phyloP scores from a whole-genome alignment of 2,329 filamentous ascomycete genomes.

The Penicillium brevicompactum region DNA sequence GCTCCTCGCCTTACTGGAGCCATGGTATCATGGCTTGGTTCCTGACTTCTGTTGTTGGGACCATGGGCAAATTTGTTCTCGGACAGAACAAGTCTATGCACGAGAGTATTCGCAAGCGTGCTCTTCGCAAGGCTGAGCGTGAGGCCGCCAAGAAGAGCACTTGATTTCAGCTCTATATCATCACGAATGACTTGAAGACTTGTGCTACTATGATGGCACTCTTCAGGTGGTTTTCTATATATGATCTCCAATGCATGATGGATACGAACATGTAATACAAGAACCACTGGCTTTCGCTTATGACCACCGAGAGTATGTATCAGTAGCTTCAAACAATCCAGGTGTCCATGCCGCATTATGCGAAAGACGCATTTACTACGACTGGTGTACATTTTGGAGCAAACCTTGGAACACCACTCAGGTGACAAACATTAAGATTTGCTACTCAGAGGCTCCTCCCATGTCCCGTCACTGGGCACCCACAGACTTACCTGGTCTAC shows the following conservation, averaged over 20 bases:
- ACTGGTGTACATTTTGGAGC: too few species aligned
- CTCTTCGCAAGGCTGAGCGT: constrained; percentile 79
- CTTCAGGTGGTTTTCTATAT: not conserved
- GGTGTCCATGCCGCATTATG: too few species aligned
- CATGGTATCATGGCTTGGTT: constrained; percentile 88
- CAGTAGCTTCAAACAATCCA: too few species aligned
- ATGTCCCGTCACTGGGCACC: too few species aligned
- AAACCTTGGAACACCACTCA: too few species aligned
- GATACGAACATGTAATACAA: not conserved
- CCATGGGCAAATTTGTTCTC: constrained; percentile 60
- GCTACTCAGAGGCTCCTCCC: too few species aligned
- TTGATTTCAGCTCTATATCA: constrained; percentile 16
- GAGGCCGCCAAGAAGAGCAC: constrained; percentile 63
- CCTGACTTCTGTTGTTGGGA: constrained; percentile 63
- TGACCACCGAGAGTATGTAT: too few species aligned
- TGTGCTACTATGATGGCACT: not conserved
- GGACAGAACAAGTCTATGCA: constrained; percentile 72
- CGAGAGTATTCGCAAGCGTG: constrained; percentile 76
- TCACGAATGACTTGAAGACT: not conserved
- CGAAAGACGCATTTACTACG: too few species aligned
- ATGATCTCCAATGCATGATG: not conserved
- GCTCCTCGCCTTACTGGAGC: constrained; percentile 90
- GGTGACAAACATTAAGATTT: too few species aligned
- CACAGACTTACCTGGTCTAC: too few species aligned
- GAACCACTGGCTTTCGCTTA: too few species aligned